Evolutionary conservation across 805 yeast genomes (phyloP).

Genomic region (Dipodascopsis uninucleata): DNA sequence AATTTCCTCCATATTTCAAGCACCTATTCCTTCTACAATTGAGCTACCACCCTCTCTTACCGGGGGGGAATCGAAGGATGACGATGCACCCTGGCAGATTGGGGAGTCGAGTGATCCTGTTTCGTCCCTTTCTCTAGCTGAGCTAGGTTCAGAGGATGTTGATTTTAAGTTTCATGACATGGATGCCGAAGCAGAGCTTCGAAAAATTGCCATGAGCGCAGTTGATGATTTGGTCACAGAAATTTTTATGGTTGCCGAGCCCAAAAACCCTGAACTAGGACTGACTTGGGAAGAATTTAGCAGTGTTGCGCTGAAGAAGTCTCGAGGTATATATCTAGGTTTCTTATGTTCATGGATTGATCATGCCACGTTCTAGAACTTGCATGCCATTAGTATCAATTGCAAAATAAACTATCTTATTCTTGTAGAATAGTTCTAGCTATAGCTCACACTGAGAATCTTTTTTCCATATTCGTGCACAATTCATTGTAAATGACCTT

Average conservation of each 20-base stretch:
- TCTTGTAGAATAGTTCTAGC: no score
- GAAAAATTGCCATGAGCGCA: conserved; percentile 14
- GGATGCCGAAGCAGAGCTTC: conserved; percentile 25
- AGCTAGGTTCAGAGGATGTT: not conserved
- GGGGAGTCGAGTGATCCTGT: not conserved
- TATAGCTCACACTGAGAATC: no score
- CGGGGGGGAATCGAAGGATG: not conserved
- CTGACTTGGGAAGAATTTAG: conserved; percentile 20
- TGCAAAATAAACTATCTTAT: no score
- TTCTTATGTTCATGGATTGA: conserved; percentile 22
- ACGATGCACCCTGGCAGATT: not conserved
- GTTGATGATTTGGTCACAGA: conserved; percentile 20
- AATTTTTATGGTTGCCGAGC: conserved; percentile 20
- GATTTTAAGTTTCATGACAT: conserved; percentile 1
- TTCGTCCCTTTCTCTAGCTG: not conserved
- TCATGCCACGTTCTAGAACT: conserved; percentile 11
- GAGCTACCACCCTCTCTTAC: conserved; percentile 7
- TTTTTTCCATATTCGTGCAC: not conserved
- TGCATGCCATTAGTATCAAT: no score
- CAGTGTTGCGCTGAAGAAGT: conserved; percentile 11
- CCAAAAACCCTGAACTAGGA: conserved; percentile 10
- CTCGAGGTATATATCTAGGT: conserved; percentile 13
- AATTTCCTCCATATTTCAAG: conserved; percentile 15
- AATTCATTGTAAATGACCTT: not conserved
- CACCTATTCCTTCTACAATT: conserved; percentile 9